Base-by-base conservation (phyloP, 2,329 filamentous ascomycete species). In the Phialemonium atrogriseum region DNA sequence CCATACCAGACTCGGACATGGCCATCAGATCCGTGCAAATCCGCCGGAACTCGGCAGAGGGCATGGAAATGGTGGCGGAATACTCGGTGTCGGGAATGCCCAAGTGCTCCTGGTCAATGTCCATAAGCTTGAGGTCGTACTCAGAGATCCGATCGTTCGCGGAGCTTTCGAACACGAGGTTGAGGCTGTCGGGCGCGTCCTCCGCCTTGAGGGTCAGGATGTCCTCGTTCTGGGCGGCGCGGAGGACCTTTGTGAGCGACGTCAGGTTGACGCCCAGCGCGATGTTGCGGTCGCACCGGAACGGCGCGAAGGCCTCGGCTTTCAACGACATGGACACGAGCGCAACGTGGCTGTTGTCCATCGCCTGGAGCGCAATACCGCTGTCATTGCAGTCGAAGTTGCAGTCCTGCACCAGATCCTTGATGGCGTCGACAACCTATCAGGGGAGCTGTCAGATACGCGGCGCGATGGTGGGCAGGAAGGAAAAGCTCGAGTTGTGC, bases 361-460 rank as follows among this genome's bases (percentile, higher is more conserved):
- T 98, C 54, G 91, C 91, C 66, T 98, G 91, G 35, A 98, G 84
- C 31, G 89, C 88, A 54, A 98, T 91, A 41, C 91, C 91, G 34
- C 86, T 89, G 73, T 98, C 93, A 82, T 96, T 98, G 82, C 93
- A 98, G 73, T 98, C 91, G 68, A 98, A 98, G 68, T 98, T 98
- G 80, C 91, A 98, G 68, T 98, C 91, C 64, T 96, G 91, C 33
- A 98, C 91, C 31, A 98, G 79, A 54, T 98, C 91, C 66, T 95
- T 96, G 79, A 98, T 95, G 50, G 93, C 86, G 59, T 98, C 93
- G 52, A 98, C 88, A 42, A 96, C 85, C 87, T 94, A 46, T 12
- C 5, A 17, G 26, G 13, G 29, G 13, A 27, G n/a, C 6, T n/a
- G n/a, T n/a, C n/a, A n/a, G n/a, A n/a, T n/a, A n/a, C n/a, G n/a